phyloP scores from a whole-genome alignment of 2,329 filamentous ascomycete genomes.

The Colletotrichum orbiculare region DNA sequence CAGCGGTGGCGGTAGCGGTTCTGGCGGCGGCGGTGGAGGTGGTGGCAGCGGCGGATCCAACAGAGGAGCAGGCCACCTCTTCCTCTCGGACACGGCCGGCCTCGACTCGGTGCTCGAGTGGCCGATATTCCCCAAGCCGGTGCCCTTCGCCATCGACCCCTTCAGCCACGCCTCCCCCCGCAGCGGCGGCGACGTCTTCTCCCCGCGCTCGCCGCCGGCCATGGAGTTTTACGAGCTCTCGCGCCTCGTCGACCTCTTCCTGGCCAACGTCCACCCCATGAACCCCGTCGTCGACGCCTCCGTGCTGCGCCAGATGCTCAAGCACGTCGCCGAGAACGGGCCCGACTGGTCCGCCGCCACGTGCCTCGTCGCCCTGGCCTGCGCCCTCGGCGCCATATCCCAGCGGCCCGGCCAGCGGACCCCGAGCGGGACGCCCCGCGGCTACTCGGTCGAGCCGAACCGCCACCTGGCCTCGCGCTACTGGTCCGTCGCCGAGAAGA shows the following conservation, averaged over 20 bases:
- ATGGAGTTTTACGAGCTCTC: conserved; percentile 35
- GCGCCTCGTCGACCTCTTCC: conserved; percentile 24
- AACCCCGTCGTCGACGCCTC: conserved; percentile 28
- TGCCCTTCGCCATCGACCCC: conserved; percentile 29
- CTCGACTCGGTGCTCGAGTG: conserved; percentile 36
- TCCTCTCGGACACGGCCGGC: conserved; percentile 24
- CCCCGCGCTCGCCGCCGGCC: conserved; percentile 23
- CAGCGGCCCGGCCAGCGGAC: conserved; percentile 28
- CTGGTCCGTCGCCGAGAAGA: conserved; percentile 35
- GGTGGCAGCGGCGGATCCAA: conserved; percentile 5
- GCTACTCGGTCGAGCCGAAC: conserved; percentile 29
- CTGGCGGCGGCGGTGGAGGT: neutral
- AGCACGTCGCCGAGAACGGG: conserved; percentile 36
- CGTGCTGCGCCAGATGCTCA: conserved; percentile 30
- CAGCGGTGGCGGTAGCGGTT: no score
- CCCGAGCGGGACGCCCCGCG: conserved; percentile 30
- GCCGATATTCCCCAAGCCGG: conserved; percentile 34
- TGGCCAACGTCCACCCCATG: conserved; percentile 30
- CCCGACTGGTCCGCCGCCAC: conserved; percentile 37
- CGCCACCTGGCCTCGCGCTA: conserved; percentile 33
- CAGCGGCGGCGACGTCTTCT: conserved; percentile 18
- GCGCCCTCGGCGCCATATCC: conserved; percentile 35
- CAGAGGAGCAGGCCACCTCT: neutral
- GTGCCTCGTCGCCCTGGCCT: conserved; percentile 33
- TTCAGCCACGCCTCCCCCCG: conserved; percentile 27